Percentiles rank a stretch among this genome's conserved stretches.
Evolutionary conservation across 2,329 filamentous ascomycete genomes (phyloP).

Genomic region (Neofusicoccum umdonicola): DNA sequence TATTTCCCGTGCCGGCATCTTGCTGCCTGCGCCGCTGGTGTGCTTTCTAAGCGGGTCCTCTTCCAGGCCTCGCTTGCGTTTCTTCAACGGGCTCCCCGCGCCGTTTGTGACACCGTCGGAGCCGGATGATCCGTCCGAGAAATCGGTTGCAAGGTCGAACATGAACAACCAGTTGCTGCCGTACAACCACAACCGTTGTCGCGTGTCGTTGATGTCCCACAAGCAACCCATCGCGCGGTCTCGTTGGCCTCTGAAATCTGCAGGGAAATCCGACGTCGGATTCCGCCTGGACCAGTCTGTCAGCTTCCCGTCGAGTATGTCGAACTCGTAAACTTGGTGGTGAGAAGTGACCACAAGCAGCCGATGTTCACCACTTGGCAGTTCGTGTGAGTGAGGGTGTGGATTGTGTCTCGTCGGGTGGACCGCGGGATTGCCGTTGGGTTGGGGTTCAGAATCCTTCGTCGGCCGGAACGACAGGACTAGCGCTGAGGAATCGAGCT

Average conservation of each 20-base stretch:
- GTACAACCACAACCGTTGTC: slow-evolving; percentile 75
- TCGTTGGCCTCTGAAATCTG: slow-evolving; percentile 68
- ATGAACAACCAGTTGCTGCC: slow-evolving; percentile 85
- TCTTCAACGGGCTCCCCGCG: slow-evolving; percentile 28
- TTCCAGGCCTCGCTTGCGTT: slow-evolving; percentile 25
- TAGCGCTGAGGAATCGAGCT: slow-evolving; percentile 45
- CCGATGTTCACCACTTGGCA: slow-evolving; percentile 53
- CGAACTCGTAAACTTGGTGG: slow-evolving; percentile 73
- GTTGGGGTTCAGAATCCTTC: slow-evolving; percentile 21
- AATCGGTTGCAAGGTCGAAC: slow-evolving; percentile 77
- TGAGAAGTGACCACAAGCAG: slow-evolving; percentile 62
- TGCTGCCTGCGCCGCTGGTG: slow-evolving; percentile 56
- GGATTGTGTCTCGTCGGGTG: slow-evolving; percentile 52
- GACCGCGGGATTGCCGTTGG: slow-evolving; percentile 48
- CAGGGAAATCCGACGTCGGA: slow-evolving; percentile 69
- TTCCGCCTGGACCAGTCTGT: slow-evolving; percentile 86
- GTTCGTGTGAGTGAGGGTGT: slow-evolving; percentile 55
- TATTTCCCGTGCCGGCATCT: slow-evolving; percentile 46
- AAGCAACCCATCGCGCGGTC: slow-evolving; percentile 80
- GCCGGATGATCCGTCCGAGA: slow-evolving; percentile 39
- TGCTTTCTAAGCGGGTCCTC: slow-evolving; percentile 45
- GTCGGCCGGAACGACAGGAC: slow-evolving; percentile 47
- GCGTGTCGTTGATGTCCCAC: slow-evolving; percentile 67
- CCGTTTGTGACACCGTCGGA: slow-evolving; percentile 18
- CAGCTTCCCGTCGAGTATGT: slow-evolving; percentile 72